These are phyloP conservation scores for Hamiltosporidium tvaerminnensis DNA, from an alignment of 371 early-diverging fungal genomes.

Conservation along the genomic window DNA sequence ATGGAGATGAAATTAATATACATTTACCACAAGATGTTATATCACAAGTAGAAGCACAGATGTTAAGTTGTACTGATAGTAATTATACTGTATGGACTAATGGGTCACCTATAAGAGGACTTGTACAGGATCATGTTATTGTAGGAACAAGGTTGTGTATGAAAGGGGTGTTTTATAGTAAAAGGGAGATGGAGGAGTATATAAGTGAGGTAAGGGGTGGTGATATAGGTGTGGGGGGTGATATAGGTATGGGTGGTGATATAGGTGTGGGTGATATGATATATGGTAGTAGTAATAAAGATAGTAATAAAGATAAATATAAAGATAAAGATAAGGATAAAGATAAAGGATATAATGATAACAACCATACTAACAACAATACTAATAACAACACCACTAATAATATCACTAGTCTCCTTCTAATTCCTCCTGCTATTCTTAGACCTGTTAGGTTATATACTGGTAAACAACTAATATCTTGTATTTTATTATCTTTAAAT, in stretches of 20 bases:
- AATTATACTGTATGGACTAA: constrained; percentile 92
- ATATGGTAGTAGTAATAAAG: no score
- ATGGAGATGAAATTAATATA: constrained; percentile 99
- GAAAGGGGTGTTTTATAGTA: constrained; percentile 69
- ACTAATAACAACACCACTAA: constrained; percentile 55
- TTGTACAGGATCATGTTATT: constrained; percentile 96
- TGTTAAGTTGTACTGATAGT: constrained; percentile 79
- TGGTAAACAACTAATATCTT: constrained; percentile 71
- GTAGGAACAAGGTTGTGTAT: constrained; percentile 78
- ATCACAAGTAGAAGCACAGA: constrained; percentile 76
- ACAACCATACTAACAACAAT: neutral
- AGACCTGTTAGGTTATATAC: constrained; percentile 78
- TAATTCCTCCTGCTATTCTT: constrained; percentile 65
- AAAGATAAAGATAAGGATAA: neutral
- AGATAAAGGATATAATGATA: neutral
- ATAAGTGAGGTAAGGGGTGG: constrained; percentile 73
- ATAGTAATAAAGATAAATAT: neutral
- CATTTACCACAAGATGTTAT: constrained; percentile 95
- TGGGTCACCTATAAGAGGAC: constrained; percentile 89
- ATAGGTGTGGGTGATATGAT: neutral
- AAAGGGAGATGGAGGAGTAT: constrained; percentile 77
- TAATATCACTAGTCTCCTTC: constrained; percentile 52
- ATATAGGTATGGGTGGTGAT: constrained; percentile 51
- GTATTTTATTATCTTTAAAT: constrained; percentile 26
- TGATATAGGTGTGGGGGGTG: constrained; percentile 60